A percentile compares a stretch with the other conserved stretches of the same genome.
These are phyloP conservation scores for Tetrapyrgos nigripes DNA, from an alignment of 1,284 basidiomycete species.

Conservation along the genomic window DNA sequence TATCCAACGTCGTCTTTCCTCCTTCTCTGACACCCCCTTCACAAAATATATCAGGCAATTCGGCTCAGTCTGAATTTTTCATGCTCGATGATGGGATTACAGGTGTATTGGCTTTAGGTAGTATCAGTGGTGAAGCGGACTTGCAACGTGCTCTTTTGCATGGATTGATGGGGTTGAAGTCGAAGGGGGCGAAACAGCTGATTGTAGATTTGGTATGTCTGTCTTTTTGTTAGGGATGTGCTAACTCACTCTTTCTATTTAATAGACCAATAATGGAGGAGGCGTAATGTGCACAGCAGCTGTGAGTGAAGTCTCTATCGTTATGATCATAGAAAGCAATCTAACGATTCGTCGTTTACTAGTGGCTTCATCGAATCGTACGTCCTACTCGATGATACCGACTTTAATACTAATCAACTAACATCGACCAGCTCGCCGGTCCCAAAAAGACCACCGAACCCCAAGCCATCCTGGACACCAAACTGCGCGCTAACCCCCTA, in stretches of 20 bases:
- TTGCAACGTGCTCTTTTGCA: constrained; percentile 47
- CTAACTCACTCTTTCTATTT: neutral
- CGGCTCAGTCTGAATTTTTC: constrained; percentile 59
- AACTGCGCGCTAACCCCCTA: constrained; percentile 54
- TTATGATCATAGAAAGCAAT: too few relatives aligned
- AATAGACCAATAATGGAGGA: constrained; percentile 65
- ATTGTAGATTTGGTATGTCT: constrained; percentile 63
- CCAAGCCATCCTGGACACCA: constrained; percentile 64
- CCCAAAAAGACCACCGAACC: too few relatives aligned
- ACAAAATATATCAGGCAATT: constrained; percentile 48
- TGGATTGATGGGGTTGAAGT: constrained; percentile 57
- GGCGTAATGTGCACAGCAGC: constrained; percentile 67
- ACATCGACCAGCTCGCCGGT: constrained; percentile 60
- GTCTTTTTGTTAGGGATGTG: constrained; percentile 17
- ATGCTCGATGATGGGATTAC: constrained; percentile 59
- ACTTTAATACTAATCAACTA: too few relatives aligned
- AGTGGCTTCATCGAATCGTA: constrained; percentile 70
- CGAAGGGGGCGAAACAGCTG: constrained; percentile 55
- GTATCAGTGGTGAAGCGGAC: constrained; percentile 57
- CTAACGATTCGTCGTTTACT: too few relatives aligned
- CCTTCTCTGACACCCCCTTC: constrained; percentile 46
- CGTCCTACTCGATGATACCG: constrained; percentile 27
- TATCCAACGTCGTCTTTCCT: constrained; percentile 57
- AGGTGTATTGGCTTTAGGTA: too few relatives aligned
- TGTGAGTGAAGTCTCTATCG: constrained; percentile 47